These are phyloP conservation scores for Eucalyptus lansdowneana DNA, from an alignment of 345 rosid genomes.

Conservation along the genomic window DNA sequence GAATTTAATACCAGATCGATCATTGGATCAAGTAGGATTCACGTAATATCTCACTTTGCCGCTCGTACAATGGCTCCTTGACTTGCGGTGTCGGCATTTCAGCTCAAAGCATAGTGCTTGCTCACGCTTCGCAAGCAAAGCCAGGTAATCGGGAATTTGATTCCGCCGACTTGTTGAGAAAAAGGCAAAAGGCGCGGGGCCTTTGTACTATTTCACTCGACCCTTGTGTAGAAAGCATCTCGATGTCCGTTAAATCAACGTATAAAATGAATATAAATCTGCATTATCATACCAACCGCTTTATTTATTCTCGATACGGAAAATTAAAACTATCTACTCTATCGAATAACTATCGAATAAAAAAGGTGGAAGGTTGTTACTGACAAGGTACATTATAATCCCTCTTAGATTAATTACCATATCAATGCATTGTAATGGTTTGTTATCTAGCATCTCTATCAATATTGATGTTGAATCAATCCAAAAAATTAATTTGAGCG, in stretches of 20 bases:
- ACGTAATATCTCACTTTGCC: not conserved
- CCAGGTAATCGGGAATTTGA: not conserved
- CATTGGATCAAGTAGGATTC: not conserved
- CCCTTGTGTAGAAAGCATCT: not conserved
- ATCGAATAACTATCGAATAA: not conserved
- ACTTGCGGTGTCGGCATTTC: not conserved
- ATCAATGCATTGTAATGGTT: not conserved
- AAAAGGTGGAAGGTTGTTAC: not conserved
- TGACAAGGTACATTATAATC: not conserved
- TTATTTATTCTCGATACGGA: too few relatives aligned
- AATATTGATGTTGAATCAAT: not conserved
- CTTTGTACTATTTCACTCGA: not conserved
- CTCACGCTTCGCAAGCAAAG: not conserved
- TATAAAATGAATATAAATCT: not conserved
- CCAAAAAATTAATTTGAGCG: not conserved
- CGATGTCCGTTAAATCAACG: not conserved
- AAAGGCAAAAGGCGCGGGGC: not conserved
- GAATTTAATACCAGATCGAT: not conserved
- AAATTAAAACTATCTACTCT: not conserved
- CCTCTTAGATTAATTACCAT: not conserved
- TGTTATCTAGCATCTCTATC: not conserved
- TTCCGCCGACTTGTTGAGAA: not conserved
- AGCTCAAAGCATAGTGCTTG: not conserved
- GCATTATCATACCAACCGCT: not conserved
- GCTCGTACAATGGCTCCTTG: too few relatives aligned